Base-by-base conservation (phyloP, 805 yeast species). In the Yamadazyma olivae region DNA sequence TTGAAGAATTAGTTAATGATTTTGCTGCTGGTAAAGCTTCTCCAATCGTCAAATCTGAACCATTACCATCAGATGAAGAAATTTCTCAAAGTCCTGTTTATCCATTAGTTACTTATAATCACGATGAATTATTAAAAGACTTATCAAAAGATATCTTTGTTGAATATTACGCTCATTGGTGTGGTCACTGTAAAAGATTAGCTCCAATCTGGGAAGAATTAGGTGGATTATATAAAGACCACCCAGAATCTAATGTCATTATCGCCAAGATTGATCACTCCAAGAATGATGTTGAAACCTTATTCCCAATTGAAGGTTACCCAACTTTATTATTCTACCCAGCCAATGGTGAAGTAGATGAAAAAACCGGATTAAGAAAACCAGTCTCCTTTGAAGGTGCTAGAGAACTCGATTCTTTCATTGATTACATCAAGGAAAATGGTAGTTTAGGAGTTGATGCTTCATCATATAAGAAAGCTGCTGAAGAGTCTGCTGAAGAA, bases 81-180 rank as follows among this genome's bases (percentile, higher is more conserved):
- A 73, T 77, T 33, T 53, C 52, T 17, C 46, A 52, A 15, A 71
- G 70, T 35, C 78, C 83, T 36, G 91, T 83, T 31, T 69, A 71
- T 58, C 82, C 77, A 54, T 73, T 91, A 49, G 97, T 91, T 43
- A 95, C 88, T 49, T 75, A 79, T 66, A 87, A 80, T 55, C 93
- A 87, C 64, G 83, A 84, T 33, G 77, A 73, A 22, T 65, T 87
- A 41, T 74, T 87, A 35, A 62, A 61, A 20, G 80, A 81, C 51
- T 35, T 54, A 48, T 39, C 59, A 30, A 83, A 79, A 67, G 91
- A 84, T 57, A 81, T 85, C 24, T 64, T 90, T 39, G 95, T 91
- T 38, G 85, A 87, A 70, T 91, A 90, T 67, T 90, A 86, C 57
- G 97, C 98, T 32, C 95, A 95, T 67, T 90, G 96, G 96, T 89